phyloP scores from a whole-genome alignment of 805 yeast species.

The Sugiyamaella qingdaonensis region DNA sequence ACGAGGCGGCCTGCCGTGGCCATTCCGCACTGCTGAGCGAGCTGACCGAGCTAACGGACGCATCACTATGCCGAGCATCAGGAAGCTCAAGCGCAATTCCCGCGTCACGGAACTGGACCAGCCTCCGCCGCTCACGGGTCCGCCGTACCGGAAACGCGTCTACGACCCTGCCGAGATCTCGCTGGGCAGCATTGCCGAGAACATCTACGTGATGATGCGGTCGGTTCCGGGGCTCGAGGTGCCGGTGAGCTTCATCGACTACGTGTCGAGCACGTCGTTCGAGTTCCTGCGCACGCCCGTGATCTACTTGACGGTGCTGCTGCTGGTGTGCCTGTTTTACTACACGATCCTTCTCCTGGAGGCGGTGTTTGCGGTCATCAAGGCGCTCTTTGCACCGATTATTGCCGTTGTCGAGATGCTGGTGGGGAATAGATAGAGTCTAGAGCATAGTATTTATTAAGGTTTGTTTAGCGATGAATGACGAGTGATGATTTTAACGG shows the following conservation, averaged over 20 bases:
- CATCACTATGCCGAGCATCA: not conserved
- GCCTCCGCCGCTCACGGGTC: not conserved
- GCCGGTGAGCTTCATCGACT: not conserved
- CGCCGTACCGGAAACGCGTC: not conserved
- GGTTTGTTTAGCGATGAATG: not conserved
- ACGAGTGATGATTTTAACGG: too few relatives aligned
- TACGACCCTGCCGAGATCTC: not conserved
- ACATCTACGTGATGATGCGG: not conserved
- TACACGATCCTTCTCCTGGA: not conserved
- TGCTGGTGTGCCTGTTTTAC: not conserved
- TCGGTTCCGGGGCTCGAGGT: not conserved
- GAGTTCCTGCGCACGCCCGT: not conserved
- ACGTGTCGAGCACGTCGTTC: not conserved
- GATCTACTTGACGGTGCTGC: not conserved
- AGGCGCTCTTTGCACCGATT: not conserved
- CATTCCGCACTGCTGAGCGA: not conserved
- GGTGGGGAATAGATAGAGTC: not conserved
- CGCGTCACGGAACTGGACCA: not conserved
- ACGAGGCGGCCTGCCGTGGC: not conserved
- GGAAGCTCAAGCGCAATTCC: not conserved
- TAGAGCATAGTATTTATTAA: not conserved
- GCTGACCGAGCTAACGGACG: not conserved
- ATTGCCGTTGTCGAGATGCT: not conserved
- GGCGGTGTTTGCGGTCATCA: not conserved
- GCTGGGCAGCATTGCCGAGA: not conserved